Percentiles rank a stretch among this genome's conserved stretches.
These are phyloP conservation scores for Alnus glutinosa DNA, from an alignment of 306 rosid species.

Conservation along the genomic window DNA sequence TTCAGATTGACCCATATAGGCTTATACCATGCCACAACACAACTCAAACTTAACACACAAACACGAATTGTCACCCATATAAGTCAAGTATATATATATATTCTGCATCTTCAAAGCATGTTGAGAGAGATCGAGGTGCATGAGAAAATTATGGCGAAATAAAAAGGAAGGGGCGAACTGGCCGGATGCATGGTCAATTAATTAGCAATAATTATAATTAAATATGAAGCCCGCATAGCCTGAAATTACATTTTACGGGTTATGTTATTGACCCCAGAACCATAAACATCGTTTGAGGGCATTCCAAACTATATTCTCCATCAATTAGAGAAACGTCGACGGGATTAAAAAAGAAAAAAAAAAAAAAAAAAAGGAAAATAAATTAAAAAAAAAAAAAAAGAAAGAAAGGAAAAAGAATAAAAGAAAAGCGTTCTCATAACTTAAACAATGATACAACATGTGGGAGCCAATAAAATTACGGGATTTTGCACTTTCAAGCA, in stretches of 20 bases:
- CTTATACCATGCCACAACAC: too few species aligned
- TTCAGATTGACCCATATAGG: too few species aligned
- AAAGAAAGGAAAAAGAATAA: background rate
- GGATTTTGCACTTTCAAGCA: slow-evolving; percentile 12
- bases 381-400: slow-evolving; percentile 17
- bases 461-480: slow-evolving; percentile 23
- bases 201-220: background rate
- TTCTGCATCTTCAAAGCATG: too few species aligned
- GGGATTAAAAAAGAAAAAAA: background rate
- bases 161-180: background rate
- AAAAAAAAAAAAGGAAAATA: slow-evolving; percentile 29
- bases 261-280: slow-evolving; percentile 36
- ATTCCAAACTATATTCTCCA: slow-evolving; percentile 38
- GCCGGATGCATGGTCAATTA: background rate
- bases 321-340: slow-evolving; percentile 27
- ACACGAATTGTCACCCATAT: too few species aligned
- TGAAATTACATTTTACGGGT: slow-evolving; percentile 39
- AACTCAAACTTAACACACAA: too few species aligned
- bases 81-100: too few species aligned
- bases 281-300: slow-evolving; percentile 30
- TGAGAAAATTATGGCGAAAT: background rate
- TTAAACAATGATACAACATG: slow-evolving; percentile 44
- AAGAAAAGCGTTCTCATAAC: slow-evolving; percentile 37
- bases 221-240: slow-evolving; percentile 21
- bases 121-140: too few species aligned